A percentile compares a stretch with the other conserved stretches of the same genome.
Conservation (phyloP, 2,329 filamentous ascomycete species). For the Corinectria fuckeliana region DNA sequence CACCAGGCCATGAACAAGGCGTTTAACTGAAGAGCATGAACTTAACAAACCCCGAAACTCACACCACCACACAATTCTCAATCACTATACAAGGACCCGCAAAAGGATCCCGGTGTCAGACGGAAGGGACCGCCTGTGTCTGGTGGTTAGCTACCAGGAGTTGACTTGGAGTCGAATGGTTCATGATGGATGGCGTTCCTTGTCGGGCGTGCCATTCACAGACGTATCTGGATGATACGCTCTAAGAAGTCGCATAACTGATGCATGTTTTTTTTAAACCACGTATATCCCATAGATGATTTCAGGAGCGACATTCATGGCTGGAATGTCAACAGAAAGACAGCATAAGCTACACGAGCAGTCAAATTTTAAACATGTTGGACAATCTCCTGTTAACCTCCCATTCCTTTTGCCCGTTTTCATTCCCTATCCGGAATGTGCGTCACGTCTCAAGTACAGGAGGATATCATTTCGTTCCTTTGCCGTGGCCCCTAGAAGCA, state of each 20-base stretch:
- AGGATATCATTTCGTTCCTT: conserved; percentile 22
- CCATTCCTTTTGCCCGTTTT: conserved; percentile 9
- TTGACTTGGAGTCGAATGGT: neutral
- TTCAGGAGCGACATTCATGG: neutral
- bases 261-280: conserved; percentile 15
- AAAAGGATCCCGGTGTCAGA: neutral
- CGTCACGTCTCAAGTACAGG: conserved; percentile 11
- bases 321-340: neutral
- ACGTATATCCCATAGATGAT: conserved; percentile 24
- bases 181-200: conserved; percentile 11
- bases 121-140: neutral
- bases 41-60: neutral
- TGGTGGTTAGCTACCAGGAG: neutral
- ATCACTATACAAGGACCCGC: neutral
- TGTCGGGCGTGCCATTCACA: conserved; percentile 2
- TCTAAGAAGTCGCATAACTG: conserved; percentile 1
- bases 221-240: conserved; percentile 7
- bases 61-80: neutral
- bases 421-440: neutral
- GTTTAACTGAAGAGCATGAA: conserved; percentile 56
- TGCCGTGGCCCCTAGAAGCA: neutral
- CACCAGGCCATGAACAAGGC: conserved; percentile 82
- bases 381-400: conserved; percentile 21
- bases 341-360: conserved; percentile 13
- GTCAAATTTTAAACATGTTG: conserved; percentile 10